These are phyloP conservation scores for Euphorbia tirucalli DNA, from an alignment of 345 rosid species.

Conservation along the genomic window DNA sequence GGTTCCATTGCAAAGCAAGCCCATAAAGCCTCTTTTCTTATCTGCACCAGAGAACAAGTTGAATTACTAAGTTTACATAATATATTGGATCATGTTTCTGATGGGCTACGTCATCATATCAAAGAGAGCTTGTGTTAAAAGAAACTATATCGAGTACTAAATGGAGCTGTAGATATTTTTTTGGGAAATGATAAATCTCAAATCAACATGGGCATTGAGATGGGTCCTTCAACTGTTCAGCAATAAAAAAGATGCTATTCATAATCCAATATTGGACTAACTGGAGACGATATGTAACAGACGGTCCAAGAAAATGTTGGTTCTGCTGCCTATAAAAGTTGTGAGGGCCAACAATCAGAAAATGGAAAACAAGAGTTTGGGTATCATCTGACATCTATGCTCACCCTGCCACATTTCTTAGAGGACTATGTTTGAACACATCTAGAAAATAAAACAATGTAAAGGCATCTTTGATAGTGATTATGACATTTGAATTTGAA, in stretches of 20 bases:
- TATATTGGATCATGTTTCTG: background rate
- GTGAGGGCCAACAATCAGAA: background rate
- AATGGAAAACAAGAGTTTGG: background rate
- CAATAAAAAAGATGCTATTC: background rate
- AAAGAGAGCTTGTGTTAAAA: background rate
- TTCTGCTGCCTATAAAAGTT: background rate
- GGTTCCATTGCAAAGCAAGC: conserved; percentile 90
- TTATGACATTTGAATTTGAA: background rate
- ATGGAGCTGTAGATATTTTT: background rate
- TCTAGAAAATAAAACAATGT: background rate
- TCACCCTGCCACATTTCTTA: background rate
- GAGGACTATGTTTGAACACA: background rate
- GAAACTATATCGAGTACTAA: background rate
- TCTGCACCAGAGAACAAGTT: conserved; percentile 40
- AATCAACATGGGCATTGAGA: background rate
- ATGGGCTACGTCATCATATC: background rate
- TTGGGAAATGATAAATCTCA: background rate
- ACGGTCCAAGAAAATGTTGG: background rate
- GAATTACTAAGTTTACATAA: background rate
- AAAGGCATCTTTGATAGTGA: too few species aligned
- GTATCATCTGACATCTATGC: background rate
- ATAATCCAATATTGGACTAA: background rate
- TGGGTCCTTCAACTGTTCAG: background rate
- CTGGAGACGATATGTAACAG: background rate
- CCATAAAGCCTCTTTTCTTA: conserved; percentile 91